A percentile compares a stretch with the other conserved stretches of the same genome.
Conservation (phyloP, 768 basidiomycete genomes). For the Strobilomyces echinocephalus region DNA sequence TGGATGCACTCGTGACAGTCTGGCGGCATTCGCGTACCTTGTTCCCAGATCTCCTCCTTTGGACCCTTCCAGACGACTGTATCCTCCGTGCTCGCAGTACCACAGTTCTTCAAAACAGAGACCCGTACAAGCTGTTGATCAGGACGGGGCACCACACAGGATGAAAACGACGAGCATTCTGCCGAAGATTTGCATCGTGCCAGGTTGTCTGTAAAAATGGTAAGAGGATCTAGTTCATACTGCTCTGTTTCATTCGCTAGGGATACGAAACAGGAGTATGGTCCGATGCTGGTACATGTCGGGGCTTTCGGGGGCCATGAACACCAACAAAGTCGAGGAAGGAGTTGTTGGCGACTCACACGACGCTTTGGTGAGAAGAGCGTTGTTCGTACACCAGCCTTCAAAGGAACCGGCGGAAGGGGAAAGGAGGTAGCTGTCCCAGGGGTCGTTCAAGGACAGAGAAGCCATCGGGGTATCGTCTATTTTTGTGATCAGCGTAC, state of each 20-base stretch:
- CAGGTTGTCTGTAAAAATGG: conserved; percentile 36
- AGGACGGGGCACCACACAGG: conserved; percentile 52
- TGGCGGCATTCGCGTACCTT: conserved; percentile 42
- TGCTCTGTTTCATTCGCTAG: conserved; percentile 24
- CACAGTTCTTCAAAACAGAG: conserved; percentile 29
- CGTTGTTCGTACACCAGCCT: conserved; percentile 63
- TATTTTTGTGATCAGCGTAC: conserved; percentile 56
- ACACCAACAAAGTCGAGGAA: background rate
- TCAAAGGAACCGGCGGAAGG: conserved; percentile 11
- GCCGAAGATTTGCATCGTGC: conserved; percentile 38
- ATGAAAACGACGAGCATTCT: conserved; percentile 35
- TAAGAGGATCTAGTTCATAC: conserved; percentile 56
- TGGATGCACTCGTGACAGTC: background rate
- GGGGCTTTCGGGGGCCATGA: conserved; percentile 4
- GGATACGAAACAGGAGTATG: conserved; percentile 43
- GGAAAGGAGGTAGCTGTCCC: conserved; percentile 44
- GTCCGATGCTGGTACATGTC: conserved; percentile 2
- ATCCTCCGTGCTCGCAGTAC: conserved; percentile 16
- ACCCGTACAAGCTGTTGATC: conserved; percentile 55
- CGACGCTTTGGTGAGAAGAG: conserved; percentile 22
- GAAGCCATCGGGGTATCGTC: conserved; percentile 54
- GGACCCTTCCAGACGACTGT: conserved; percentile 76
- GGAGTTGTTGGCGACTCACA: conserved; percentile 9
- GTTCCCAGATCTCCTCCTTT: conserved; percentile 55
- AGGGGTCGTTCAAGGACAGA: conserved; percentile 30